These are phyloP conservation scores for Xylaria multiplex DNA, from an alignment of 2,329 filamentous ascomycete species.

Conservation along the genomic window DNA sequence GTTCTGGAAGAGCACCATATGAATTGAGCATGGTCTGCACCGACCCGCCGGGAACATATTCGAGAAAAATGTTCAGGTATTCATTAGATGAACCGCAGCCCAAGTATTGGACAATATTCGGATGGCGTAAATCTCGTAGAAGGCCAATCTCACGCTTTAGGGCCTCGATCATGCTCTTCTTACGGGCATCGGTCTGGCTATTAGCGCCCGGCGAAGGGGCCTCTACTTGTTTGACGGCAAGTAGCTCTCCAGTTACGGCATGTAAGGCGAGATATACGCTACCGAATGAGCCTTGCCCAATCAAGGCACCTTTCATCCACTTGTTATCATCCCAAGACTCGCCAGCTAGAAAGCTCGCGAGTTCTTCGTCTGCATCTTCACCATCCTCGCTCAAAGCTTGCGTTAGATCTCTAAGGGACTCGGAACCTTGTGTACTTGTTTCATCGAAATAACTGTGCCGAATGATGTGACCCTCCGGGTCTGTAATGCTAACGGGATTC, in stretches of 20 bases:
- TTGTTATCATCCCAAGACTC: constrained; percentile 97
- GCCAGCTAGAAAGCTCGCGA: constrained; percentile 88
- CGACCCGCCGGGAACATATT: constrained; percentile 96
- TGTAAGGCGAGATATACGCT: constrained; percentile 95
- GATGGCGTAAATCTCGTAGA: constrained; percentile 90
- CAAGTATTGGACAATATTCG: constrained; percentile 98
- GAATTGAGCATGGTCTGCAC: constrained; percentile 99
- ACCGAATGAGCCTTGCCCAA: constrained; percentile 96
- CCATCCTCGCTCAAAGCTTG: constrained; percentile 89
- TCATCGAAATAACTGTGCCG: constrained; percentile 88
- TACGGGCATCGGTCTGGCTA: constrained; percentile 85
- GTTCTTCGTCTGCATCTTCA: constrained; percentile 88
- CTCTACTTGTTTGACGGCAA: constrained; percentile 98
- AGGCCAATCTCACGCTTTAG: constrained; percentile 96
- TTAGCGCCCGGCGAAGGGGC: constrained; percentile 81
- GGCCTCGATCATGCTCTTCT: constrained; percentile 98
- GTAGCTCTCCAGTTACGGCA: constrained; percentile 93
- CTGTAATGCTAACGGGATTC: constrained; percentile 75
- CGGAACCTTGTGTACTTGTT: constrained; percentile 74
- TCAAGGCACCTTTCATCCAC: constrained; percentile 99
- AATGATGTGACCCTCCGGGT: constrained; percentile 75
- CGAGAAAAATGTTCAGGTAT: constrained; percentile 98
- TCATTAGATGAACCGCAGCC: constrained; percentile 92
- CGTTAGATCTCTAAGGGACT: constrained; percentile 84
- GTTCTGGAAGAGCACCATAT: constrained; percentile 93